Evolutionary conservation across 2,329 filamentous ascomycete genomes (phyloP).

Genomic region (Sphaceloma murrayae): DNA sequence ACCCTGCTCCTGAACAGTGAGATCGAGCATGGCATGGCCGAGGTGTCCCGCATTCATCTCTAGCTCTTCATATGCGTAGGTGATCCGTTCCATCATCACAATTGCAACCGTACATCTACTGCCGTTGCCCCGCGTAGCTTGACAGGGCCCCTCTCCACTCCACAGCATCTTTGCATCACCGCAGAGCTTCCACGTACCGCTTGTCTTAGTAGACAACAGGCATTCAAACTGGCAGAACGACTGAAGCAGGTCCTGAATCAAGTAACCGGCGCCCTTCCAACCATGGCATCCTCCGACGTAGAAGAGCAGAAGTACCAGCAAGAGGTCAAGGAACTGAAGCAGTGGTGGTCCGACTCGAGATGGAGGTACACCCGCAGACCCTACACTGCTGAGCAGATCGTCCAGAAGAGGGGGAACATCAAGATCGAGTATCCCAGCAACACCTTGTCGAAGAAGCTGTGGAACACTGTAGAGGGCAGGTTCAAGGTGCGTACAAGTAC

Average conservation of each 20-base stretch:
- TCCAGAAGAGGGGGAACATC: constrained; percentile 84
- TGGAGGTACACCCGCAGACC: constrained; percentile 89
- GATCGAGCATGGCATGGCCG: constrained; percentile 16
- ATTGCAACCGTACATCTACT: constrained; percentile 6
- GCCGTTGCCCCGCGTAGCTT: constrained; percentile 11
- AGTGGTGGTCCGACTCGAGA: constrained; percentile 87
- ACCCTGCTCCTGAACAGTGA: constrained; percentile 9
- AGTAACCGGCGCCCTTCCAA: constrained; percentile 7
- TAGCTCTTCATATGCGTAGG: constrained; percentile 15
- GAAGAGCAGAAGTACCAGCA: constrained; percentile 66
- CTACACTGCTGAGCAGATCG: constrained; percentile 94
- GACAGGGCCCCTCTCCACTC: constrained; percentile 2
- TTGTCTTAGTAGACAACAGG: too few species aligned
- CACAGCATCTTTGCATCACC: constrained; percentile 3
- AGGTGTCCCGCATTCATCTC: constrained; percentile 15
- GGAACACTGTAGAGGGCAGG: constrained; percentile 75
- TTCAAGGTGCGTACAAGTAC: constrained; percentile 56
- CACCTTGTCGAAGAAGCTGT: constrained; percentile 83
- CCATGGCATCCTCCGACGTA: constrained; percentile 38
- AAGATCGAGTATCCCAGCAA: constrained; percentile 90
- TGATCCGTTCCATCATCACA: constrained; percentile 10
- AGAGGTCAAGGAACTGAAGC: constrained; percentile 80
- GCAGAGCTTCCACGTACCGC: too few species aligned
- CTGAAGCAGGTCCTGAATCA: constrained; percentile 26
- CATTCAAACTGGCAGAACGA: constrained; percentile 28